Percentiles rank a stretch among this genome's conserved stretches.
Evolutionary conservation across 2,329 filamentous ascomycete species (phyloP).

Genomic region (Colletotrichum sp.): DNA sequence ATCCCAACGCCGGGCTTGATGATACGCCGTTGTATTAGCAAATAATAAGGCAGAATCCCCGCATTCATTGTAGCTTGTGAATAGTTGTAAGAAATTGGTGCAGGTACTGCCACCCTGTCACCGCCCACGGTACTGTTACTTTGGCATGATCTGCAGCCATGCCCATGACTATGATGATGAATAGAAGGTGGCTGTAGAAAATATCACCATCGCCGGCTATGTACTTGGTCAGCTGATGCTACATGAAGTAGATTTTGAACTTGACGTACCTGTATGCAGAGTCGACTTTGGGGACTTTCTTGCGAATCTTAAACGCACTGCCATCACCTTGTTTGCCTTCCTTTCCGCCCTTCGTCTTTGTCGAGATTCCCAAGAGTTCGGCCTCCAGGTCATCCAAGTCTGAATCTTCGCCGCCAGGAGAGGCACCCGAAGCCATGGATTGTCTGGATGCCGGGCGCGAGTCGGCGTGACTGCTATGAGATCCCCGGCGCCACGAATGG

Average conservation of each 20-base stretch:
- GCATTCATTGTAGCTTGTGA: background rate
- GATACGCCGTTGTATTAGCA: background rate
- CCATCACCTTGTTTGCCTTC: constrained; percentile 26
- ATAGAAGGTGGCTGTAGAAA: background rate
- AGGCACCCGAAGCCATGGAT: constrained; percentile 5
- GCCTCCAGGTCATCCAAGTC: constrained; percentile 44
- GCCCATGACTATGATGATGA: background rate
- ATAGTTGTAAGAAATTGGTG: background rate
- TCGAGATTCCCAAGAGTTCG: constrained; percentile 39
- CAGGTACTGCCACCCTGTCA: background rate
- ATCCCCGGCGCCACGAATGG: background rate
- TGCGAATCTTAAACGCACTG: constrained; percentile 32
- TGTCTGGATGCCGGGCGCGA: constrained; percentile 18
- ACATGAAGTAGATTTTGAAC: background rate
- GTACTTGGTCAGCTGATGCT: background rate
- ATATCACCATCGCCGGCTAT: constrained; percentile 40
- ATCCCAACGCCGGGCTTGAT: background rate
- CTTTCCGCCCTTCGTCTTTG: constrained; percentile 31
- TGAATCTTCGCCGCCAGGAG: constrained; percentile 26
- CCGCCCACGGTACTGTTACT: background rate
- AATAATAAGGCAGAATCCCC: background rate
- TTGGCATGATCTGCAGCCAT: background rate
- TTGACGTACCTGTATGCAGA: constrained; percentile 41
- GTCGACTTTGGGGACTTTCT: constrained; percentile 36
- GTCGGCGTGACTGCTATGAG: constrained; percentile 7